phyloP scores from a whole-genome alignment of 2,329 filamentous ascomycete genomes.

The Nemania diffusa region DNA sequence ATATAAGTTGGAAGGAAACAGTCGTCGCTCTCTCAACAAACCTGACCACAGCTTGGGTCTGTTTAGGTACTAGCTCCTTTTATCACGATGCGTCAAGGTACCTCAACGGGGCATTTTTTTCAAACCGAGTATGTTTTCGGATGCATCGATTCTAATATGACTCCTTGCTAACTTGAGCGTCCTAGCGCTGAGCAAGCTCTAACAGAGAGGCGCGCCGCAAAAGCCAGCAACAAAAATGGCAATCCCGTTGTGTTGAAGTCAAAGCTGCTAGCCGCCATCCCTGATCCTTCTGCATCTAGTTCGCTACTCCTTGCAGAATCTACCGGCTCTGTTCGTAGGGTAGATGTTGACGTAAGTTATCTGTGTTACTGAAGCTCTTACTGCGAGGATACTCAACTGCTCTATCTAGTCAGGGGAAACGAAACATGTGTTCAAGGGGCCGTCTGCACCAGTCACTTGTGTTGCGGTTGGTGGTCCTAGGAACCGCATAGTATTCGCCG shows the following conservation, averaged over 20 bases:
- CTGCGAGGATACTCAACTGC: slow-evolving; percentile 25
- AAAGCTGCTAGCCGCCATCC: slow-evolving; percentile 81
- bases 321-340: slow-evolving; percentile 78
- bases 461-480: slow-evolving; percentile 71
- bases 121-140: slow-evolving; percentile 78
- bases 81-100: slow-evolving; percentile 66
- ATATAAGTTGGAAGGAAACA: not conserved
- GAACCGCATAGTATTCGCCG: slow-evolving; percentile 76
- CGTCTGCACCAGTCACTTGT: slow-evolving; percentile 82
- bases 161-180: slow-evolving; percentile 54
- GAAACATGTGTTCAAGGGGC: slow-evolving; percentile 72
- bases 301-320: slow-evolving; percentile 86
- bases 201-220: slow-evolving; percentile 72
- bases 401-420: slow-evolving; percentile 55
- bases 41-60: not conserved
- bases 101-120: slow-evolving; percentile 86
- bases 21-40: not conserved
- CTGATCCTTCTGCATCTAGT: slow-evolving; percentile 70
- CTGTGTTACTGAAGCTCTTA: not conserved
- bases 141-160: not conserved
- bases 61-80: not conserved
- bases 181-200: slow-evolving; percentile 61
- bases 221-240: slow-evolving; percentile 81
- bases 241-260: slow-evolving; percentile 82
- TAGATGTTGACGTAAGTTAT: slow-evolving; percentile 75